A percentile compares a stretch with the other conserved stretches of the same genome.
phyloP scores from a whole-genome alignment of 495 filamentous ascomycete species.

The Aspergillus saccharolyticus region DNA sequence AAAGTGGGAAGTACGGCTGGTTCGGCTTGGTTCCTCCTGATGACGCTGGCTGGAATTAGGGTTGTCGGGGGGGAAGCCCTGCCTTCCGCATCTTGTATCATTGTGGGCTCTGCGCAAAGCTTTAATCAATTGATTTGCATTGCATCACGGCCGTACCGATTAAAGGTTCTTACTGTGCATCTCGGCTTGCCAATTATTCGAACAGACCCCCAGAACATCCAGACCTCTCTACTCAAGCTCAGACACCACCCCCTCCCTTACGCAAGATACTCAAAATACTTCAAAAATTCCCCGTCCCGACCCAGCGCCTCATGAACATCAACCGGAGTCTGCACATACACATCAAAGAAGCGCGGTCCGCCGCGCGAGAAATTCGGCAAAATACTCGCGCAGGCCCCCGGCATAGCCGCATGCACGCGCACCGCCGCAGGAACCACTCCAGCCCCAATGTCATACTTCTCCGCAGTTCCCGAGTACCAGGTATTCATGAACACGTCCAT shows the following conservation, averaged over 20 bases:
- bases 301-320: slow-evolving; percentile 17
- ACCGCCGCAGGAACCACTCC: slow-evolving; percentile 14
- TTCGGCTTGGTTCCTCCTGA: no score
- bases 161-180: no score
- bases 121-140: no score
- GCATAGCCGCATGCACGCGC: slow-evolving; percentile 6
- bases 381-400: slow-evolving; percentile 16
- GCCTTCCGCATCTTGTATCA: no score
- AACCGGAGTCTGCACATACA: slow-evolving; percentile 17
- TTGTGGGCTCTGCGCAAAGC: no score
- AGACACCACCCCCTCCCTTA: neutral
- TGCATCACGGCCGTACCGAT: no score
- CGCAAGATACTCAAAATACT: slow-evolving; percentile 20
- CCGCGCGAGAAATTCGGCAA: slow-evolving; percentile 20
- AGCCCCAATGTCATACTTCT: slow-evolving; percentile 21
- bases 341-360: slow-evolving; percentile 14
- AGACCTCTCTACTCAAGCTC: no score
- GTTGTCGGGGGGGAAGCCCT: no score
- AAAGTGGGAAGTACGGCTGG: no score
- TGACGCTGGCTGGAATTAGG: no score
- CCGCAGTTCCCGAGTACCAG: slow-evolving; percentile 21
- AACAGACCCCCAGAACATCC: no score
- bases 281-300: slow-evolving; percentile 19
- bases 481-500: slow-evolving; percentile 25
- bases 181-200: no score